Evolutionary conservation across 345 rosid genomes (phyloP), one percentile per base, ranked within the genome.

Genomic region (Euphorbia tirucalli): DNA sequence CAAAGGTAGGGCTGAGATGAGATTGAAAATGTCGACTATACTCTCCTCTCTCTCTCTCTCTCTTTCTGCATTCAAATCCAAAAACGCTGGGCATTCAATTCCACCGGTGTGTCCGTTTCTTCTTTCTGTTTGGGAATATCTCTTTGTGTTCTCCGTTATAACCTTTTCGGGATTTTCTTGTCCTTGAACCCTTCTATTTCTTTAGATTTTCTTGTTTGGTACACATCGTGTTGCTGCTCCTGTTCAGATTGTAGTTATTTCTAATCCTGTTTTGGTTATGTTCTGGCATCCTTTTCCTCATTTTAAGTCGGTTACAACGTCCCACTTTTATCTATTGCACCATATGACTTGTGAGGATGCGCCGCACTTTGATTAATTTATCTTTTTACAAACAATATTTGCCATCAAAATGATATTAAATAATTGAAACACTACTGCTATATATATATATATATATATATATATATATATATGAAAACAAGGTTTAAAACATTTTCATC

Each of bases 1-100:
- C 18, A 28, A 35, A 35, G 24, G 87, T 73, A 66, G 83, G 82
- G 71, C 79, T 75, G 32, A 72, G 60, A 7, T 27, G 8, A 21
- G 48, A 27, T 16, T 46, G 18, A 68, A 27, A 21, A 31, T 9
- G 70, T 66, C 14, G 35, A 22, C 5, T 66, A 22, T 27, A 7
- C 2, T 24, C 9, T 28, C 35, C 22, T 49, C 13, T 24, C 19
- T 27, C 46, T 27, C n/a, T 13, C n/a, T n/a, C n/a, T 19, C 41
- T 28, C 18, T 50, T 46, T 67, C 30, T 54, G 35, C 50, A 50
- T 49, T 67, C 44, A 35, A 67, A 50, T 67, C 48, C 27, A 14
- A 63, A 62, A 11, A 16, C 30, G 28, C 28, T 48, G 18, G 35
- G 46, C 49, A 22, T 61, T 61, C 74, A 49, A 35, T 70, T 41